Conservation (phyloP, 1,139 yeast genomes). For the Hyphopichia burtonii region DNA sequence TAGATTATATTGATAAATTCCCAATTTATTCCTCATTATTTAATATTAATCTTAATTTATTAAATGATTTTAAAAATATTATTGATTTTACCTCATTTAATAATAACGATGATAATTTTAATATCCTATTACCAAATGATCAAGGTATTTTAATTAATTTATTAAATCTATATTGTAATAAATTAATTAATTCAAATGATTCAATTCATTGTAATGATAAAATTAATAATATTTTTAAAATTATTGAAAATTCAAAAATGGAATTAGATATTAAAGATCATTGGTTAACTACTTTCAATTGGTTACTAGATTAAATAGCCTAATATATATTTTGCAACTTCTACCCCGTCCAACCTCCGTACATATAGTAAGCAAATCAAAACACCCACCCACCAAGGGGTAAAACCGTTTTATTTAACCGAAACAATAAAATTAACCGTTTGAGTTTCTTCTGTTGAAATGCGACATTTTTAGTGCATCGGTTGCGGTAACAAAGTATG, state of each 20-base stretch:
- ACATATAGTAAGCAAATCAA: too few relatives aligned
- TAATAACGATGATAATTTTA: background rate
- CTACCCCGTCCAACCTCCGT: too few relatives aligned
- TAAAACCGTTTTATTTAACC: too few relatives aligned
- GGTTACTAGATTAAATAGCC: background rate
- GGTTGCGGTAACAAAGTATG: too few relatives aligned
- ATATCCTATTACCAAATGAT: conserved; percentile 11
- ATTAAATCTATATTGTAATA: conserved; percentile 19
- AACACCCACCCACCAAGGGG: too few relatives aligned
- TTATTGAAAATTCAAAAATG: conserved; percentile 22
- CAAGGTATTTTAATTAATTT: conserved; percentile 19
- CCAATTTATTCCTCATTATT: conserved; percentile 10
- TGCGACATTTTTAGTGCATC: too few relatives aligned
- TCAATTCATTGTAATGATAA: conserved; percentile 15
- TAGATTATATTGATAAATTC: conserved; percentile 20
- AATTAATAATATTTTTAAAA: conserved; percentile 18
- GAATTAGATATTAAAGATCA: conserved; percentile 18
- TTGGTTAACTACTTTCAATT: conserved; percentile 12
- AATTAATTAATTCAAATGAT: conserved; percentile 15
- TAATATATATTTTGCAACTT: too few relatives aligned
- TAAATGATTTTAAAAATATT: background rate
- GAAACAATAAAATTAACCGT: too few relatives aligned
- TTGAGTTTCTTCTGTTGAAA: too few relatives aligned
- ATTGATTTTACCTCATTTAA: conserved; percentile 4
- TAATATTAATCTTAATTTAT: background rate